Evolutionary conservation across 306 rosid species (phyloP).

Genomic region (Fagus sylvatica): DNA sequence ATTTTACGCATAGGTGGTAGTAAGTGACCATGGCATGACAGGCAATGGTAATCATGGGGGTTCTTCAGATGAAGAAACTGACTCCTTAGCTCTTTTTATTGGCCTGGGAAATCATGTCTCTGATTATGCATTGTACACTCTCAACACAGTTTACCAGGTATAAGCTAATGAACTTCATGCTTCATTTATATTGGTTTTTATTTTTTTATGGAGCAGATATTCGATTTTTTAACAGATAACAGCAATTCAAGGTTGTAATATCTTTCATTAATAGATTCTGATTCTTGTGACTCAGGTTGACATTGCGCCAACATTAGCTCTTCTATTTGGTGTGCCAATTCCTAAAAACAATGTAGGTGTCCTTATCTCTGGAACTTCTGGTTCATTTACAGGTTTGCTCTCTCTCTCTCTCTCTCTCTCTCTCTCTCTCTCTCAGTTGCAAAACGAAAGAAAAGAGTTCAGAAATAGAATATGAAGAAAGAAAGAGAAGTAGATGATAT

Average conservation of each 20-base stretch:
- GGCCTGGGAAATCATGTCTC: slow-evolving; percentile 50
- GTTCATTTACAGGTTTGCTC: slow-evolving; percentile 57
- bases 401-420: slow-evolving; percentile 24
- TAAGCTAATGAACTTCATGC: slow-evolving; percentile 14
- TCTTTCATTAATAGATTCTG: slow-evolving; percentile 29
- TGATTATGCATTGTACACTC: slow-evolving; percentile 30
- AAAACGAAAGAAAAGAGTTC: not conserved
- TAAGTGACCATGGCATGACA: slow-evolving; percentile 98
- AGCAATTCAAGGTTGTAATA: slow-evolving; percentile 14
- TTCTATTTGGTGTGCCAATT: slow-evolving; percentile 86
- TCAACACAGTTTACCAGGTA: slow-evolving; percentile 71
- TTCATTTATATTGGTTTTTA: not conserved
- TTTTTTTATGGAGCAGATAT: slow-evolving; percentile 6
- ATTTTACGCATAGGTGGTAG: slow-evolving; percentile 55
- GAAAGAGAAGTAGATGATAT: slow-evolving; percentile 1
- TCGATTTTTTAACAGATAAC: slow-evolving; percentile 5
- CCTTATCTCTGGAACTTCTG: slow-evolving; percentile 52
- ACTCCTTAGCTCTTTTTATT: slow-evolving; percentile 75
- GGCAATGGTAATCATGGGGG: slow-evolving; percentile 94
- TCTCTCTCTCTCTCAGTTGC: slow-evolving; percentile 16
- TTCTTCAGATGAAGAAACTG: slow-evolving; percentile 86
- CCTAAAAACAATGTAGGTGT: slow-evolving; percentile 90
- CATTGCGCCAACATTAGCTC: slow-evolving; percentile 82
- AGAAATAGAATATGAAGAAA: not conserved
- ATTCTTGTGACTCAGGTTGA: slow-evolving; percentile 62